phyloP scores from a whole-genome alignment of 192 early-diverging fungal species.

The Coemansia sp. region DNA sequence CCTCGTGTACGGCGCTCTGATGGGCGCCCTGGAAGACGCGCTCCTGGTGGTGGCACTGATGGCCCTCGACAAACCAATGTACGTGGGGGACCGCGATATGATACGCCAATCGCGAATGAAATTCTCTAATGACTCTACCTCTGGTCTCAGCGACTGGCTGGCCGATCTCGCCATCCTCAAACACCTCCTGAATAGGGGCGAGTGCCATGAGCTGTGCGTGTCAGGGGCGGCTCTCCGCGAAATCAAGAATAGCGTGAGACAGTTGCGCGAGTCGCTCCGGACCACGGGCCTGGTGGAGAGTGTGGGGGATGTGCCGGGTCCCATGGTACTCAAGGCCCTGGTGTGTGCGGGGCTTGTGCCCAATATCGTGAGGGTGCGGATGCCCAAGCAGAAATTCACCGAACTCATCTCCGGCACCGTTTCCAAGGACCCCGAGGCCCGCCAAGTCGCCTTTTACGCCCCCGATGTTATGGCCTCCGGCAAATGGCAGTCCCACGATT shows the following conservation, averaged over 20 bases:
- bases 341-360: slow-evolving; percentile 85
- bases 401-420: slow-evolving; percentile 71
- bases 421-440: slow-evolving; percentile 65
- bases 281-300: not conserved
- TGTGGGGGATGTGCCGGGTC: not conserved
- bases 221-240: slow-evolving; percentile 64
- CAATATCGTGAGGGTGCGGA: slow-evolving; percentile 67
- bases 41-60: slow-evolving; percentile 68
- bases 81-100: not conserved
- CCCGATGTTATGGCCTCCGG: slow-evolving; percentile 24
- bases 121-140: slow-evolving; percentile 33
- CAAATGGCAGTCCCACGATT: slow-evolving; percentile 22
- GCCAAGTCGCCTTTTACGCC: slow-evolving; percentile 71
- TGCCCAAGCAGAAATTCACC: slow-evolving; percentile 73
- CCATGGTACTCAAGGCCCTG: slow-evolving; percentile 66
- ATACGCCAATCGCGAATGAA: not conserved
- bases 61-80: slow-evolving; percentile 26
- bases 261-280: slow-evolving; percentile 59
- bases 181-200: slow-evolving; percentile 19
- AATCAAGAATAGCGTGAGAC: slow-evolving; percentile 57
- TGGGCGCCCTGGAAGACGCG: slow-evolving; percentile 70
- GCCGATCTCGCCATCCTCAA: slow-evolving; percentile 60
- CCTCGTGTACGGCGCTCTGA: slow-evolving; percentile 69
- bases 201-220: slow-evolving; percentile 25
- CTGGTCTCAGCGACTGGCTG: slow-evolving; percentile 65